Conservation (phyloP, 768 basidiomycete genomes). For the Piloderma croceum region DNA sequence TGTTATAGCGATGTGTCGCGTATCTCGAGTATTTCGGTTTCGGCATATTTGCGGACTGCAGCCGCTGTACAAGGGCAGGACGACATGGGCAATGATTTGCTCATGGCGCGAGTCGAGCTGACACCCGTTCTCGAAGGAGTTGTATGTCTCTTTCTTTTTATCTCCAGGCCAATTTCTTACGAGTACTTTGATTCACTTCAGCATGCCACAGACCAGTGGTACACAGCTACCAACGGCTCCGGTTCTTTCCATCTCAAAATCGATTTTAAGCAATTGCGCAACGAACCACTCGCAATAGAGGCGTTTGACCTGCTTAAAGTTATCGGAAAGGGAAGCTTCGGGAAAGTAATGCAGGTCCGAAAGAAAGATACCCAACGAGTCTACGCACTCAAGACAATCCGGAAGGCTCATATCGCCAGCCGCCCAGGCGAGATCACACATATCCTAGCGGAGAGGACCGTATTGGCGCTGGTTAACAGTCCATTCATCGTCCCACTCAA, state of each 20-base stretch:
- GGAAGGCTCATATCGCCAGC: constrained; percentile 96
- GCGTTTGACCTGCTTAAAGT: constrained; percentile 96
- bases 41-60: constrained; percentile 84
- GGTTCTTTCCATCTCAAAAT: constrained; percentile 96
- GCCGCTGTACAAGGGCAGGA: constrained; percentile 67
- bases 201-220: constrained; percentile 91
- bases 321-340: constrained; percentile 95
- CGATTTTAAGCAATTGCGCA: constrained; percentile 82
- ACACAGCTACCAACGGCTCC: constrained; percentile 71
- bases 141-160: constrained; percentile 35
- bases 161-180: constrained; percentile 2
- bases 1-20: constrained; percentile 88
- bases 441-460: constrained; percentile 94
- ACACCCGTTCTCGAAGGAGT: constrained; percentile 77
- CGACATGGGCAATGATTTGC: constrained; percentile 96
- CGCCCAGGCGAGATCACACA: constrained; percentile 97
- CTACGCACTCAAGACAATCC: constrained; percentile 96
- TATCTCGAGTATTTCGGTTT: constrained; percentile 86
- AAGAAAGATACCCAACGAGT: constrained; percentile 98
- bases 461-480: constrained; percentile 94
- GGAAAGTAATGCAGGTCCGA: constrained; percentile 99
- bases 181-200: constrained; percentile 25
- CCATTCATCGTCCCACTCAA: constrained; percentile 99
- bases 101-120: constrained; percentile 89
- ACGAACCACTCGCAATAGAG: constrained; percentile 88